Conservation (phyloP, 352 stramenopile genomes). For the Phytophthora fragariaefolia region DNA sequence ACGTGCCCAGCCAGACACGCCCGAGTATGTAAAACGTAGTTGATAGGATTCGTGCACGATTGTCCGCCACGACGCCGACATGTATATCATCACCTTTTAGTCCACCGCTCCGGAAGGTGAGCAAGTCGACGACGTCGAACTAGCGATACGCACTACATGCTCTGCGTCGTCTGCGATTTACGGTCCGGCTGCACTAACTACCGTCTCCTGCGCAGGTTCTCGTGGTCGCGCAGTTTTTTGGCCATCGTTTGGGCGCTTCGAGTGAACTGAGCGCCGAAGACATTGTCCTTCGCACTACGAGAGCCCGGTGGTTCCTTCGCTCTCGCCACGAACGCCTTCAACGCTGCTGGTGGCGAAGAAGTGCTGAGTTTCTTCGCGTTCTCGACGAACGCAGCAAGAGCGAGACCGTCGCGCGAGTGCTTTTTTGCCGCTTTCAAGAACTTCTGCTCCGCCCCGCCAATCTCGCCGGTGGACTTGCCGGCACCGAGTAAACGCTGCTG, state of each 20-base stretch:
- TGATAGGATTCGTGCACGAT: slow-evolving; percentile 16
- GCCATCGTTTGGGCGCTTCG: slow-evolving; percentile 12
- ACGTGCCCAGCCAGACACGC: background rate
- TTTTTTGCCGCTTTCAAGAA: slow-evolving; percentile 23
- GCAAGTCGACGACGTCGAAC: background rate
- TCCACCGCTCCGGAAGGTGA: background rate
- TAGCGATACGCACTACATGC: too few relatives aligned
- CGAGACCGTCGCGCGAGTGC: slow-evolving; percentile 1
- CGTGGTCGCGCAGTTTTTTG: slow-evolving; percentile 18
- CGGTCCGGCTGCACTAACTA: background rate
- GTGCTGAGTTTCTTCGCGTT: slow-evolving; percentile 16
- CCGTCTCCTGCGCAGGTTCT: slow-evolving; percentile 14
- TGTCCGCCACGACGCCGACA: slow-evolving; percentile 1
- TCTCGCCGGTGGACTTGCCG: background rate
- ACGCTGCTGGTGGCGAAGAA: slow-evolving; percentile 1
- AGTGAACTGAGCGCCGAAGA: slow-evolving; percentile 14
- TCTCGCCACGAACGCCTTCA: slow-evolving; percentile 17
- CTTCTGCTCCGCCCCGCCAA: slow-evolving; percentile 16
- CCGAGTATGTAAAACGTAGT: slow-evolving; percentile 18
- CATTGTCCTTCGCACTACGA: background rate
- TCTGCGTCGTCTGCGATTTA: too few relatives aligned
- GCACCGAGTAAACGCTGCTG: slow-evolving; percentile 25
- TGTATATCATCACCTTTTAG: slow-evolving; percentile 13
- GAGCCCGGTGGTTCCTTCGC: background rate
- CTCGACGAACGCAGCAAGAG: slow-evolving; percentile 12